A percentile compares a stretch with the other conserved stretches of the same genome.
Conservation (phyloP, 2,329 filamentous ascomycete genomes). For the Pyrenochaeta sp. region DNA sequence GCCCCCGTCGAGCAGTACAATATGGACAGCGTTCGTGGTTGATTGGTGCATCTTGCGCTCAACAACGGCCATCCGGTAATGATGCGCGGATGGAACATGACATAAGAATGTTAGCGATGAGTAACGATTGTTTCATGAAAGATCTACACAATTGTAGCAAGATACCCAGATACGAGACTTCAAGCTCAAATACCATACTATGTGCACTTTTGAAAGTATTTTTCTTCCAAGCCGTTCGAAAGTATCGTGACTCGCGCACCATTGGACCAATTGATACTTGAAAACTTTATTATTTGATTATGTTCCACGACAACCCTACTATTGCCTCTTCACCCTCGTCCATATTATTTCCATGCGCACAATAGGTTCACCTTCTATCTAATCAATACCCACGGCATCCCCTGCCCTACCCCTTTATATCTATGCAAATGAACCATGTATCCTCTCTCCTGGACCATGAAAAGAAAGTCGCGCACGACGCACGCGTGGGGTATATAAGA, state of each 20-base stretch:
- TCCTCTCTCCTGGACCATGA: neutral
- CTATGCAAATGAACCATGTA: neutral
- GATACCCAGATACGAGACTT: neutral
- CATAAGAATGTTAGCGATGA: neutral
- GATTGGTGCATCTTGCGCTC: neutral
- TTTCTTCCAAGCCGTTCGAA: too few species aligned
- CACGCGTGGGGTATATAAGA: slow-evolving; percentile 1
- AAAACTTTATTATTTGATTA: neutral
- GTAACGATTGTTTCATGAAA: neutral
- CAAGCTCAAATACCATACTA: neutral
- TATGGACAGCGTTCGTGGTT: slow-evolving; percentile 9
- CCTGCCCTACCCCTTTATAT: neutral
- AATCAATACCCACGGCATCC: neutral
- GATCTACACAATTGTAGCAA: neutral
- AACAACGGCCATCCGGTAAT: neutral
- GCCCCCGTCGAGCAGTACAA: slow-evolving; percentile 39
- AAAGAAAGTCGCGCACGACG: neutral
- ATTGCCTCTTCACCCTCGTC: neutral
- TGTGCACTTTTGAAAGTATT: too few species aligned
- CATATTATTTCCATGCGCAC: neutral
- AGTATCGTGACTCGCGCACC: too few species aligned
- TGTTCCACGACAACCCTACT: too few species aligned
- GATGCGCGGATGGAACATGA: too few species aligned
- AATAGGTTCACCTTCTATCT: neutral
- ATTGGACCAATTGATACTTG: neutral